phyloP scores from a whole-genome alignment of 805 yeast genomes.

The Debaryomyces prosopidis region DNA sequence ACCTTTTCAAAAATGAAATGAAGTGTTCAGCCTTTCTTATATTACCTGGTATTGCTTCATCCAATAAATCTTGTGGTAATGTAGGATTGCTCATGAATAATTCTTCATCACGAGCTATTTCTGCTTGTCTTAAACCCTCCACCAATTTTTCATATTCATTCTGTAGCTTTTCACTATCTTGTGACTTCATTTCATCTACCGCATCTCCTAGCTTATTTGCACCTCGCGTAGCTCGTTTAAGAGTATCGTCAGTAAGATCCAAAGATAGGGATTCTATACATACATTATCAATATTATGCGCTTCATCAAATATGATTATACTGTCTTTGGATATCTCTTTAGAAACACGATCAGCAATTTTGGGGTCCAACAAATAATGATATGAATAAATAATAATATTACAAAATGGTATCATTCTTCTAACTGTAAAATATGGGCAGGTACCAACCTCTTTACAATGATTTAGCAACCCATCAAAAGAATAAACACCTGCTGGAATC shows the following conservation, averaged over 20 bases:
- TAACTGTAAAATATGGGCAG: slow-evolving; percentile 96
- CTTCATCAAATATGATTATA: slow-evolving; percentile 95
- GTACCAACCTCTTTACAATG: slow-evolving; percentile 79
- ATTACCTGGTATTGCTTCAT: slow-evolving; percentile 96
- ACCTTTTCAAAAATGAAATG: slow-evolving; percentile 86
- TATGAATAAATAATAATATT: slow-evolving; percentile 94
- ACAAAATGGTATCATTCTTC: slow-evolving; percentile 96
- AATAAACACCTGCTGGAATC: slow-evolving; percentile 90
- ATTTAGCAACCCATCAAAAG: slow-evolving; percentile 79
- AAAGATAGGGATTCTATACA: slow-evolving; percentile 94
- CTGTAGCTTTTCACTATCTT: slow-evolving; percentile 81
- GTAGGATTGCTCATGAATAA: slow-evolving; percentile 85
- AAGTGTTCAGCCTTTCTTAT: slow-evolving; percentile 97
- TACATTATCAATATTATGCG: slow-evolving; percentile 97
- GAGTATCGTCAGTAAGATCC: slow-evolving; percentile 86
- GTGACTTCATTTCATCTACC: slow-evolving; percentile 80
- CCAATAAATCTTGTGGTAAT: slow-evolving; percentile 77
- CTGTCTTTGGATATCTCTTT: slow-evolving; percentile 88
- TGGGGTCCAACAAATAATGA: slow-evolving; percentile 94
- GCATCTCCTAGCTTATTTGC: slow-evolving; percentile 75
- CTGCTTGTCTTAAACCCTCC: slow-evolving; percentile 83
- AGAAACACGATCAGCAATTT: slow-evolving; percentile 94
- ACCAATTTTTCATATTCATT: slow-evolving; percentile 91
- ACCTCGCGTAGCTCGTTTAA: slow-evolving; percentile 85
- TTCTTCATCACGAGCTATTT: slow-evolving; percentile 60